Evolutionary conservation across 345 rosid species (phyloP).

Genomic region (Syzygium grande): DNA sequence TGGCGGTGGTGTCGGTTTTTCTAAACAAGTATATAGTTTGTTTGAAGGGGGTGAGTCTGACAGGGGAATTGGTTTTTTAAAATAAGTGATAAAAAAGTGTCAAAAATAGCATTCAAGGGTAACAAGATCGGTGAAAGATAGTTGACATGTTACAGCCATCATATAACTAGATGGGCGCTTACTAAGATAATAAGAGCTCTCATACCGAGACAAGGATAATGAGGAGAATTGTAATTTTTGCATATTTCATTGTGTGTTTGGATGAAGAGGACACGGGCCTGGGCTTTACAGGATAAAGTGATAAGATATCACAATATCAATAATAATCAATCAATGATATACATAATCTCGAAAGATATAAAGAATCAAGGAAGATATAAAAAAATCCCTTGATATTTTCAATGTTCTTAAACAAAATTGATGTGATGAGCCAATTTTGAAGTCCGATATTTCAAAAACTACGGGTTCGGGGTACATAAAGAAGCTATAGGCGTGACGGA

Average conservation of each 20-base stretch:
- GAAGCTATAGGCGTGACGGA: neutral
- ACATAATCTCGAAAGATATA: neutral
- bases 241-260: neutral
- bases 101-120: too few species aligned
- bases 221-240: neutral
- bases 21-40: too few species aligned
- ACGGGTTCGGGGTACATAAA: neutral
- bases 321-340: neutral
- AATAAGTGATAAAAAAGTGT: too few species aligned
- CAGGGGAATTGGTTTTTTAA: too few species aligned
- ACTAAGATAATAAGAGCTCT: neutral
- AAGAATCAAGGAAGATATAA: neutral
- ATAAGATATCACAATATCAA: neutral
- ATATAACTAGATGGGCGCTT: neutral
- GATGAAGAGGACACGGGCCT: neutral
- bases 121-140: fast-evolving
- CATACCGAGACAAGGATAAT: neutral
- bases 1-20: too few species aligned
- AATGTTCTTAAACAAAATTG: neutral
- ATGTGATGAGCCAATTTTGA: neutral
- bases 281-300: neutral
- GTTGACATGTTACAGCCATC: neutral
- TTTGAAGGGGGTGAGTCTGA: too few species aligned
- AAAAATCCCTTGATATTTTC: neutral
- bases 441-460: neutral